Evolutionary conservation across 2,329 filamentous ascomycete species (phyloP).

Genomic region (Neurospora sp.): DNA sequence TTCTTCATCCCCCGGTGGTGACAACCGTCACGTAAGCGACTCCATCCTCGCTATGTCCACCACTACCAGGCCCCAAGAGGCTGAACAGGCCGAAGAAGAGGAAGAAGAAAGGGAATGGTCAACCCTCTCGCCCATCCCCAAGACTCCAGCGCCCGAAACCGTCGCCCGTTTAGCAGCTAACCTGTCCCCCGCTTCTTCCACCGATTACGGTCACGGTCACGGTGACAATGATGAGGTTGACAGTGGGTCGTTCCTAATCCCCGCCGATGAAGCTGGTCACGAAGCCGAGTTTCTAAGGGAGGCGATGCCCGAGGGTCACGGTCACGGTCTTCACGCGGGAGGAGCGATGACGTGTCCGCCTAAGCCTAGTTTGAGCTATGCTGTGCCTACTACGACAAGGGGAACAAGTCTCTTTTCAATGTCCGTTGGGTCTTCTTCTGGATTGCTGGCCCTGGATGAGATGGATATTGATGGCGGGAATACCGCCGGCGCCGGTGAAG

Average conservation of each 20-base stretch:
- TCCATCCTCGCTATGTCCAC: constrained; percentile 10
- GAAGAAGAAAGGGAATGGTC: constrained; percentile 30
- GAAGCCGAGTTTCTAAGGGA: background rate
- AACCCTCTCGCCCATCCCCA: constrained; percentile 44
- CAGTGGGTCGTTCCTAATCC: background rate
- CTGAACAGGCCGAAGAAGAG: constrained; percentile 19
- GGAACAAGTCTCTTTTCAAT: background rate
- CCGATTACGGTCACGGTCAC: background rate
- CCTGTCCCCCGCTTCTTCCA: constrained; percentile 25
- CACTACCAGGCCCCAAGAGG: constrained; percentile 23
- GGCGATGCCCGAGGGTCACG: constrained; percentile 15
- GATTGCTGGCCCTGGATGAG: background rate
- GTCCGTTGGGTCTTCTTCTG: background rate
- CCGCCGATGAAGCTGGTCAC: background rate
- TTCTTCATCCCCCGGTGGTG: background rate
- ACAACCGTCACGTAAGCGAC: background rate
- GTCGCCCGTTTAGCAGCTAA: constrained; percentile 42
- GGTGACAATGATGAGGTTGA: background rate
- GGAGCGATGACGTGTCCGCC: constrained; percentile 42
- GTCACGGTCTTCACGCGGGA: constrained; percentile 21
- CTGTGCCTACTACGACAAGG: background rate
- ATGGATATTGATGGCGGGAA: background rate
- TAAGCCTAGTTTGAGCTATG: constrained; percentile 26
- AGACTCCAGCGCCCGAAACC: constrained; percentile 46
- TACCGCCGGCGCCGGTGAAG: too few species aligned